Base-by-base conservation (phyloP, 1,284 basidiomycete species). In the Coniferiporia weirii region DNA sequence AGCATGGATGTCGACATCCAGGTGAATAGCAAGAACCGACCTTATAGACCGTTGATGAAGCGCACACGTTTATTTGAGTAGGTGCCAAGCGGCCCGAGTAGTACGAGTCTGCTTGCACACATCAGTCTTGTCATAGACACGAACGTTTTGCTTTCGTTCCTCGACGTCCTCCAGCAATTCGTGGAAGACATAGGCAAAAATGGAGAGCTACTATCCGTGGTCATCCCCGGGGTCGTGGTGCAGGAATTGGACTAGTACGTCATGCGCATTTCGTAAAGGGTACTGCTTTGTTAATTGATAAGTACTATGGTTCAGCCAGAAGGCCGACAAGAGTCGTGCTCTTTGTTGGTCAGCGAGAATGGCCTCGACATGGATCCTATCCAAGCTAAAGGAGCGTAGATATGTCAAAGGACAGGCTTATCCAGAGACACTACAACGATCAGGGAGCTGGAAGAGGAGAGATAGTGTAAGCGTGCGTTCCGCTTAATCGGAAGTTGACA, bases 151-250 rank as follows among this genome's bases (percentile, higher is more conserved):
- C 71, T 91, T 61, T 78, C 84, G 66, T 76, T 83, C 64, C 78
- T 89, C 60, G 79, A 84, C 56, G 76, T 80, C 44, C 70, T 91
- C 60, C 76, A 80, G 63, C 76, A 78, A 56, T 89, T 91, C 66
- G 81, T 84, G 50, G 73, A 76, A 7, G 84, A 88, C 66, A 73
- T 83, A 34, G 83, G 86, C 64, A 70, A 67, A 40, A 66, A 73
- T n/a, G 64, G 61, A 1, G 64, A 83, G 22, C 78, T 81, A 22
- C 71, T 88, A 49, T 67, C 80, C 57, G 72, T 90, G 32, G 72
- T 91, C 61, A 77, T 91, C 56, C 89, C 89, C 1, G 84, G 82
- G 15, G 80, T 79, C 7, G 89, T 91, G 15, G 76, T 91, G 57
- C 76, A 81, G 54, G 89, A 91, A 69, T 77, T 91, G 40, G 89